Base-by-base conservation (phyloP, 2,329 filamentous ascomycete genomes). In the Phaeosphaeria sp. region DNA sequence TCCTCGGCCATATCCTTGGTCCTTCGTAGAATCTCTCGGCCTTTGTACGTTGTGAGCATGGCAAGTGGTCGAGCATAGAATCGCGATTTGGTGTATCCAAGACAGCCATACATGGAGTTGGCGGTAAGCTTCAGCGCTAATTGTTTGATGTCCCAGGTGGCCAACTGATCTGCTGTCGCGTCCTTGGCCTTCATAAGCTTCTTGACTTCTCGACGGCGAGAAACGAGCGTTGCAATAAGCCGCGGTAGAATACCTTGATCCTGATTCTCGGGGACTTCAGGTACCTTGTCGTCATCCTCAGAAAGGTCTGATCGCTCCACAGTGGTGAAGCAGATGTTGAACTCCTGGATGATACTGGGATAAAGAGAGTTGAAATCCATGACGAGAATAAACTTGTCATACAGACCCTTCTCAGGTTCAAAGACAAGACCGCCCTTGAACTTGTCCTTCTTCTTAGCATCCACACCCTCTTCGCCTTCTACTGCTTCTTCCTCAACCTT, bases 331-430 rank as follows among this genome's bases (percentile, higher is more conserved):
- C 96, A 99, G 68, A 99, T 99, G 79, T 99, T 99, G 81, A 89
- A 99, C 84, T 99, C 96, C 74, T 99, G 96, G 60, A 99, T 99
- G 73, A 99, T 98, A 74, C 92, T 97, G 30, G 95, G 95, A 72
- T 99, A 99, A 61, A 99, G 83, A 69, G 93, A 97, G 85, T 99
- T 99, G 83, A 99, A 99, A 83, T 99, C 95, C 96, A 99, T 99
- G 78, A 99, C 96, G 55, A 99, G 86, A 53, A 99, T 91, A 77
- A 96, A 97, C 79, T 96, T 96, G 84, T 99, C 95, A 74, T 99
- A 99, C 4, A 99, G 85, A 18, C 96, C 95, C 78, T 94, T 97
- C 76, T 98, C 93, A 4, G 95, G 95, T 77, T 99, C 95, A 69
- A 99, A 98, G 56, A 99, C 95, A 30, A 99, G 88, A 83, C 96